These are phyloP conservation scores for Typha latifolia DNA, from an alignment of 176 grass and related monocot species.

Conservation along the genomic window DNA sequence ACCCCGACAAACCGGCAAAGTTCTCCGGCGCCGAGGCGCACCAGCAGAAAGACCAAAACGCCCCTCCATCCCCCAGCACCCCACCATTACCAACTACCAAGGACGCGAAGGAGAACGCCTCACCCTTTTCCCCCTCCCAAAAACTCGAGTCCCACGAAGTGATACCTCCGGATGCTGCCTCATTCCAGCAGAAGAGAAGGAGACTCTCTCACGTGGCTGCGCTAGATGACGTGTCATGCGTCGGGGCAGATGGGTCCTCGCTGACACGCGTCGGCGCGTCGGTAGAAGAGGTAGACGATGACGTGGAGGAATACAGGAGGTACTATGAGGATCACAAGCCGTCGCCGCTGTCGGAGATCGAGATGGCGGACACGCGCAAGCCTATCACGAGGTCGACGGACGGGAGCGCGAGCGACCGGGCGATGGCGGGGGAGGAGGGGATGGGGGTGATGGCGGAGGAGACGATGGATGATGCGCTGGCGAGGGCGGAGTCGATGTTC, in stretches of 20 bases:
- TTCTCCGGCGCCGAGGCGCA: not conserved
- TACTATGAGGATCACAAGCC: slow-evolving; percentile 16
- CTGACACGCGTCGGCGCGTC: too few species aligned
- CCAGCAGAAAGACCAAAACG: not conserved
- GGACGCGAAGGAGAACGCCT: not conserved
- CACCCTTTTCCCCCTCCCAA: slow-evolving; percentile 4
- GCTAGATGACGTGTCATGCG: not conserved
- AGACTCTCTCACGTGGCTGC: not conserved
- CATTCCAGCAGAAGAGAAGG: slow-evolving; percentile 12
- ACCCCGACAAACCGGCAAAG: not conserved
- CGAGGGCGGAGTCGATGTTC: slow-evolving; percentile 13
- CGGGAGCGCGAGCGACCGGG: not conserved
- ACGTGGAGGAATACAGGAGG: not conserved
- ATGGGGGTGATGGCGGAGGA: slow-evolving; percentile 9
- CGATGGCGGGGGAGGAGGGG: too few species aligned
- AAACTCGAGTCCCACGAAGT: slow-evolving; percentile 17
- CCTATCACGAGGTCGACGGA: slow-evolving; percentile 8
- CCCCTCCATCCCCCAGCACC: not conserved
- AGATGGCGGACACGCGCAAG: slow-evolving; percentile 21
- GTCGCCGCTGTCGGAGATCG: slow-evolving; percentile 15
- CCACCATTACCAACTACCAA: not conserved
- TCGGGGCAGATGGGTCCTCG: not conserved
- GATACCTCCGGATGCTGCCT: not conserved
- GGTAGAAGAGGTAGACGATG: not conserved
- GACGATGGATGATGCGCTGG: slow-evolving; percentile 10